Conservation (phyloP, 78 protist genomes). For the Dictyostelium firmibasis region DNA sequence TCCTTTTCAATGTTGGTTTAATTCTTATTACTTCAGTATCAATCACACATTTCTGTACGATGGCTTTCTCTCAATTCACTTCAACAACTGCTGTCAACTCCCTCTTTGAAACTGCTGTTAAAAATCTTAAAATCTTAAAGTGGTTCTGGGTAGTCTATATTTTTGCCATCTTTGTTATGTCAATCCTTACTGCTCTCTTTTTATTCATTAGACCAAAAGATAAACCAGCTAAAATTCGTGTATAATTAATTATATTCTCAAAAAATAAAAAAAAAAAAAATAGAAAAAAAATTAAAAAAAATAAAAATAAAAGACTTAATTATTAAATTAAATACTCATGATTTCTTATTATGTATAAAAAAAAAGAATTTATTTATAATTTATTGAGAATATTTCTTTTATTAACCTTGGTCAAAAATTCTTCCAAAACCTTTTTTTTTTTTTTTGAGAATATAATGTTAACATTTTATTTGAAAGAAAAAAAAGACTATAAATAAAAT, state of each 20-base stretch:
- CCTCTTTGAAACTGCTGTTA: constrained; percentile 34
- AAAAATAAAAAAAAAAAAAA: neutral
- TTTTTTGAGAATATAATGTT: no score
- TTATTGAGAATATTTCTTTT: no score
- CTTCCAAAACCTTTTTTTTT: no score
- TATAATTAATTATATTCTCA: neutral
- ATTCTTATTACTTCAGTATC: constrained; percentile 86
- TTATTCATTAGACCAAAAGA: constrained; percentile 56
- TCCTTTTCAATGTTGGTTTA: constrained; percentile 93
- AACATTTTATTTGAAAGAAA: no score
- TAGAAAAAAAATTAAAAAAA: neutral
- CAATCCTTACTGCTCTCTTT: constrained; percentile 42
- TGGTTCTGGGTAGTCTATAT: constrained; percentile 81
- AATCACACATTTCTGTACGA: constrained; percentile 89
- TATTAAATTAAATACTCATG: neutral
- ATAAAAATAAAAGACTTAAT: neutral
- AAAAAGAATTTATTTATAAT: no score
- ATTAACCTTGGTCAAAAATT: no score
- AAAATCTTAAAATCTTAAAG: constrained; percentile 35
- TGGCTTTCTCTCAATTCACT: constrained; percentile 87
- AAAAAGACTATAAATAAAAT: no score
- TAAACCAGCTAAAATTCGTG: constrained; percentile 47
- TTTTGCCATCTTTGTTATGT: constrained; percentile 64
- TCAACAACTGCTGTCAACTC: constrained; percentile 82
- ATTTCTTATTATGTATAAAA: no score